Evolutionary conservation across 169 alveolate species (phyloP).

Genomic region (Plasmodium blacklocki): DNA sequence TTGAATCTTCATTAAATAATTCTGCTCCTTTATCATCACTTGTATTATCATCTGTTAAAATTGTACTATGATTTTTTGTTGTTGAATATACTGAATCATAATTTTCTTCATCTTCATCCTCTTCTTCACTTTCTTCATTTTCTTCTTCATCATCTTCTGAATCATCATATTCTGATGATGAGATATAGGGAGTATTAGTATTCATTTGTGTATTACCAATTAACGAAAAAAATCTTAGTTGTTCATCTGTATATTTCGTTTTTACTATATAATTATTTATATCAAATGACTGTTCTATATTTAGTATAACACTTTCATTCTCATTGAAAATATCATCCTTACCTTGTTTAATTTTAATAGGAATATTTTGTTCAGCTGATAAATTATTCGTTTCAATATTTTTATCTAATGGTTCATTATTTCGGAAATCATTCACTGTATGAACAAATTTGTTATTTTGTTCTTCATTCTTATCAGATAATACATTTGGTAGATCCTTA

Average conservation of each 20-base stretch:
- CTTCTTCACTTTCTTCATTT: constrained; percentile 60
- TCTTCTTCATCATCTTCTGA: constrained; percentile 53
- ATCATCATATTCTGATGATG: constrained; percentile 38
- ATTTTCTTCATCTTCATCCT: constrained; percentile 47
- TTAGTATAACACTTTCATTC: constrained; percentile 1
- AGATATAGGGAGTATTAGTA: neutral
- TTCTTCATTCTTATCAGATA: neutral
- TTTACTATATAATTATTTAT: constrained; percentile 43
- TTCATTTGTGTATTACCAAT: constrained; percentile 20
- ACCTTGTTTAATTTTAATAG: no score
- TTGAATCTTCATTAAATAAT: neutral
- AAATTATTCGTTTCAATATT: no score
- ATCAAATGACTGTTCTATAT: constrained; percentile 15
- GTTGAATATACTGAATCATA: constrained; percentile 27
- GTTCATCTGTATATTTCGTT: constrained; percentile 51
- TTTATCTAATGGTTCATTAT: no score
- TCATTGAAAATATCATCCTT: neutral
- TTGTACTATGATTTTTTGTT: constrained; percentile 24
- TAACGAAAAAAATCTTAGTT: constrained; percentile 45
- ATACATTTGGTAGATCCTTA: neutral
- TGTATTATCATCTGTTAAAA: constrained; percentile 15
- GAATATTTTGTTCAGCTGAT: no score
- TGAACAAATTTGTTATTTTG: neutral
- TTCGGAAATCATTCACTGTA: neutral
- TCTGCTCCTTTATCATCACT: constrained; percentile 44